These are phyloP conservation scores for Mycena rebaudengoi DNA, from an alignment of 768 basidiomycete species.

Conservation along the genomic window DNA sequence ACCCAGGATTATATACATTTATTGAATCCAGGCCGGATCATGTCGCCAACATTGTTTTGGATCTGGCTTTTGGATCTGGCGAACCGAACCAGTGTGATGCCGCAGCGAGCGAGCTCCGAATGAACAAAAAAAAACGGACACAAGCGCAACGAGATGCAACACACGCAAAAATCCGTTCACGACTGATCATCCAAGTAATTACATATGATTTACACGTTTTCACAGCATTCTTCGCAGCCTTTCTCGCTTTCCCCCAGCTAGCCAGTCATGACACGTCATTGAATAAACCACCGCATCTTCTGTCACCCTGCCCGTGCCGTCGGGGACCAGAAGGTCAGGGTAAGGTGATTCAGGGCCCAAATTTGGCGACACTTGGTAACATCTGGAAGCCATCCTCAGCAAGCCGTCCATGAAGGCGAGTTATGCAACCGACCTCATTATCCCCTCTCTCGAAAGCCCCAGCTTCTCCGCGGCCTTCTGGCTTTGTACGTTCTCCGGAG, in stretches of 20 bases:
- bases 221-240: slow-evolving; percentile 12
- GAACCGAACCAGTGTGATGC: slow-evolving; percentile 3
- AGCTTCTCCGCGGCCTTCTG: slow-evolving; percentile 30
- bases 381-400: slow-evolving; percentile 11
- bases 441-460: slow-evolving; percentile 25
- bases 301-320: slow-evolving; percentile 27
- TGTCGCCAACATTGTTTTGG: too few relatives aligned
- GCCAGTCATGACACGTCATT: slow-evolving; percentile 31
- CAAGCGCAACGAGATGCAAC: too few relatives aligned
- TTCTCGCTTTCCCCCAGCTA: slow-evolving; percentile 20
- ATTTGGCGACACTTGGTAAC: slow-evolving; percentile 29
- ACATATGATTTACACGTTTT: too few relatives aligned
- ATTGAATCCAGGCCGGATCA: background rate
- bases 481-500: slow-evolving; percentile 26
- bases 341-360: slow-evolving; percentile 20
- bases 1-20: slow-evolving; percentile 1
- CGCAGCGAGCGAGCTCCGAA: background rate
- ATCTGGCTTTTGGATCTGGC: background rate
- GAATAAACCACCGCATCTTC: slow-evolving; percentile 33
- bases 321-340: slow-evolving; percentile 18
- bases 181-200: too few relatives aligned
- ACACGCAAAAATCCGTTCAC: too few relatives aligned
- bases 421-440: slow-evolving; percentile 21
- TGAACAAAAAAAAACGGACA: too few relatives aligned
- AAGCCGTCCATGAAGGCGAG: background rate